A percentile compares a stretch with the other conserved stretches of the same genome.
Evolutionary conservation across 768 basidiomycete genomes (phyloP).

Genomic region (Tremella yokohamensis): DNA sequence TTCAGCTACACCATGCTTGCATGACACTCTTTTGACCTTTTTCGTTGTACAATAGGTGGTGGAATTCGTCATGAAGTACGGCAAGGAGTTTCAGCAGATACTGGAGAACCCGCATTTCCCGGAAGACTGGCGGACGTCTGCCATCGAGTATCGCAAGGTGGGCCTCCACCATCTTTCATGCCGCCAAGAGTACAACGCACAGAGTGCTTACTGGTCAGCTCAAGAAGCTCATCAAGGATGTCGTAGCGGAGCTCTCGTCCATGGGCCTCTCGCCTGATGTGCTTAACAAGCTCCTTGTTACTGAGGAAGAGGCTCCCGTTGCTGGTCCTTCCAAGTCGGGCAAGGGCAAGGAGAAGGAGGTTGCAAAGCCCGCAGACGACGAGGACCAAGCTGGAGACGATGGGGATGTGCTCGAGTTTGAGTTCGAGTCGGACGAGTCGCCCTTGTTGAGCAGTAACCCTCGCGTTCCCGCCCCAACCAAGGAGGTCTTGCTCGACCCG

Average conservation of each 20-base stretch:
- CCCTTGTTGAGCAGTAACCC: slow-evolving; percentile 14
- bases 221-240: slow-evolving; percentile 81
- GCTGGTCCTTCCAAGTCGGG: neutral
- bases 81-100: slow-evolving; percentile 53
- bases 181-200: neutral
- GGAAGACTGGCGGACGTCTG: slow-evolving; percentile 68
- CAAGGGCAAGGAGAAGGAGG: slow-evolving; percentile 1
- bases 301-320: slow-evolving; percentile 25
- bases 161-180: slow-evolving; percentile 7
- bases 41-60: too few species aligned
- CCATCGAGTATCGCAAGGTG: slow-evolving; percentile 81
- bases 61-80: slow-evolving; percentile 50
- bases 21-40: too few species aligned
- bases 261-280: slow-evolving; percentile 60
- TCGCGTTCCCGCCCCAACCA: slow-evolving; percentile 1
- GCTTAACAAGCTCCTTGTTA: slow-evolving; percentile 52
- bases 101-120: slow-evolving; percentile 59
- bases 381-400: slow-evolving; percentile 10
- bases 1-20: too few species aligned
- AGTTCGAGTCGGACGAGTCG: slow-evolving; percentile 38
- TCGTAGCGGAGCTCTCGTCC: slow-evolving; percentile 70
- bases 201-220: slow-evolving; percentile 56
- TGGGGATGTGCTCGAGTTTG: slow-evolving; percentile 44
- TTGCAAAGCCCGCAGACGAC: neutral
- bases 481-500: slow-evolving; percentile 30